These are phyloP conservation scores for Pythium periplocum DNA, from an alignment of 352 stramenopile genomes.

Conservation along the genomic window DNA sequence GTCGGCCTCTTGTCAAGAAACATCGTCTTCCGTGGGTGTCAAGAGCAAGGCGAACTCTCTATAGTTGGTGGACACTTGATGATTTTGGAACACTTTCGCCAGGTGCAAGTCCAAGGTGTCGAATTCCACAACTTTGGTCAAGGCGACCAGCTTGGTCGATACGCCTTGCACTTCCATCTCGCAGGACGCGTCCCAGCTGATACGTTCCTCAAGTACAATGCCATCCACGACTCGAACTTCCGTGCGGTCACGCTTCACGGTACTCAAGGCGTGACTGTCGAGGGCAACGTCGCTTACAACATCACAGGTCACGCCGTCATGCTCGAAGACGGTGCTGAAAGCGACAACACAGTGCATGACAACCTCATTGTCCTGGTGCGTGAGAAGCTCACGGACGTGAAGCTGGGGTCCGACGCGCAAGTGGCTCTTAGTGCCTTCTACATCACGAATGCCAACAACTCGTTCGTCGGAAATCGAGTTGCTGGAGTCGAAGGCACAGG, in stretches of 20 bases:
- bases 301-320: constrained; percentile 43
- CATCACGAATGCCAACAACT: constrained; percentile 49
- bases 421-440: constrained; percentile 30
- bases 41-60: constrained; percentile 7
- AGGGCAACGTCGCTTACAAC: constrained; percentile 42
- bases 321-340: constrained; percentile 58
- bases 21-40: constrained; percentile 47
- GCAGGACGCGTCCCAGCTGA: constrained; percentile 14
- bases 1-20: constrained; percentile 52
- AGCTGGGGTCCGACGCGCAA: constrained; percentile 21
- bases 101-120: constrained; percentile 30
- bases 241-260: constrained; percentile 42
- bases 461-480: constrained; percentile 35
- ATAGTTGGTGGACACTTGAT: constrained; percentile 40
- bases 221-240: constrained; percentile 41
- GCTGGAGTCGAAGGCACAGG: constrained; percentile 34
- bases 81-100: constrained; percentile 25
- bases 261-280: constrained; percentile 31
- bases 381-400: constrained; percentile 21
- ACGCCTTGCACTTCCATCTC: constrained; percentile 49
- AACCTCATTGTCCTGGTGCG: constrained; percentile 45
- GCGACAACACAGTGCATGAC: constrained; percentile 38
- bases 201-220: constrained; percentile 30
- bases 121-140: constrained; percentile 43
- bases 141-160: constrained; percentile 32